Conservation (phyloP, 257 asterid species). For the Gynochthodes officinalis region DNA sequence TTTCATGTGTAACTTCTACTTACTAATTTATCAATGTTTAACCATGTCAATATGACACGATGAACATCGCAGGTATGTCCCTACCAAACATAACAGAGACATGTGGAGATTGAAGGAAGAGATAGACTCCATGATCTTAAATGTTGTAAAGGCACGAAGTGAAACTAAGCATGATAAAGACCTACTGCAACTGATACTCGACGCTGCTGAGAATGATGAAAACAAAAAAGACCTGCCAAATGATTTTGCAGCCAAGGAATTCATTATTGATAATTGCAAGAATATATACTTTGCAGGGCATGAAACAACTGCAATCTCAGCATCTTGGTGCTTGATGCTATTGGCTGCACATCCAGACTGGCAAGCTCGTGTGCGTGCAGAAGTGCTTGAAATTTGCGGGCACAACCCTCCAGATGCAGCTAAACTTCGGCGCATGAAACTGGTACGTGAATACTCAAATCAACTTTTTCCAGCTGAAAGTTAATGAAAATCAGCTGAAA, state of each 20-base stretch:
- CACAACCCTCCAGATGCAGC: slow-evolving; percentile 42
- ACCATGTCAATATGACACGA: slow-evolving; percentile 15
- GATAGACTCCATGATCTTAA: slow-evolving; percentile 48
- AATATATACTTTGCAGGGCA: slow-evolving; percentile 71
- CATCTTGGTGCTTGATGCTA: slow-evolving; percentile 80
- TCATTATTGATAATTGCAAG: slow-evolving; percentile 69
- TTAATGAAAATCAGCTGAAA: background rate
- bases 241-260: slow-evolving; percentile 38
- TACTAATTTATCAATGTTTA: background rate
- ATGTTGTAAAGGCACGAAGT: slow-evolving; percentile 37
- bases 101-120: slow-evolving; percentile 57
- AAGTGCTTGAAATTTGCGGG: slow-evolving; percentile 58
- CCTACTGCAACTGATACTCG: slow-evolving; percentile 51
- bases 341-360: slow-evolving; percentile 68
- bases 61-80: slow-evolving; percentile 52
- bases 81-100: slow-evolving; percentile 49
- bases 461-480: background rate
- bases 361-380: slow-evolving; percentile 72
- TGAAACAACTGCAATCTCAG: slow-evolving; percentile 58
- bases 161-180: slow-evolving; percentile 38
- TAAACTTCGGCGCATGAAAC: slow-evolving; percentile 59
- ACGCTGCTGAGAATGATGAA: slow-evolving; percentile 46
- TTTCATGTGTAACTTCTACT: background rate
- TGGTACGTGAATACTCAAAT: slow-evolving; percentile 29
- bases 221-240: slow-evolving; percentile 35